Percentiles rank a stretch among this genome's conserved stretches.
Conservation (phyloP, 73 alveolate species). For the Tetrahymena thermophila region DNA sequence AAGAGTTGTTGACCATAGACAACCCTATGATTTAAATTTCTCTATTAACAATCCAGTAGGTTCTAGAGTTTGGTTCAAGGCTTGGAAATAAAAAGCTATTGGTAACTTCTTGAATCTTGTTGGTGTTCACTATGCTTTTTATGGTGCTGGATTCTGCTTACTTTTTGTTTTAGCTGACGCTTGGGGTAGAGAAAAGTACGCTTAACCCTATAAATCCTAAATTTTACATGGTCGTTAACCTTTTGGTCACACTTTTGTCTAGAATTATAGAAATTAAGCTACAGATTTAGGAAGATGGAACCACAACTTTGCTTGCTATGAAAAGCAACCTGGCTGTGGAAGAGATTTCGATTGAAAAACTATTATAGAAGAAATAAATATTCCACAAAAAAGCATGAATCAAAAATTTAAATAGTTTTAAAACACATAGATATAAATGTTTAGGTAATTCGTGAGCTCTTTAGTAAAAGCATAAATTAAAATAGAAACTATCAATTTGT, state of each 20-base stretch:
- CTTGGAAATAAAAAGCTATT: background rate
- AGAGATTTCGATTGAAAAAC: conserved; percentile 40
- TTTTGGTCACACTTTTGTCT: background rate
- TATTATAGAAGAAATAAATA: background rate
- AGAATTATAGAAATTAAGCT: conserved; percentile 5
- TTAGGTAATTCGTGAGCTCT: background rate
- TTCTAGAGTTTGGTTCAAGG: background rate
- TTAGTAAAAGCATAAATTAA: background rate
- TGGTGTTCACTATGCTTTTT: background rate
- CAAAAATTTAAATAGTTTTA: too few relatives aligned
- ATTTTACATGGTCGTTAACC: background rate
- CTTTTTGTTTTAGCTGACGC: background rate
- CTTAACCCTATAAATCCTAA: background rate
- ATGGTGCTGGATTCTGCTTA: background rate
- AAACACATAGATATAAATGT: background rate
- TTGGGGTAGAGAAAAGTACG: background rate
- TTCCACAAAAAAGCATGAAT: background rate
- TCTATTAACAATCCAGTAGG: conserved; percentile 10
- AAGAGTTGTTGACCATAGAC: conserved; percentile 41
- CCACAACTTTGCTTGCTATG: conserved; percentile 37
- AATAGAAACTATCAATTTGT: background rate
- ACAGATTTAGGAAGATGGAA: conserved; percentile 43
- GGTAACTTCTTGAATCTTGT: background rate
- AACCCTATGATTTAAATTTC: conserved; percentile 21
- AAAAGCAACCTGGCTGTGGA: conserved; percentile 36